phyloP scores from a whole-genome alignment of 768 basidiomycete genomes.

The Tylopilus plumbeoviolaceoides region DNA sequence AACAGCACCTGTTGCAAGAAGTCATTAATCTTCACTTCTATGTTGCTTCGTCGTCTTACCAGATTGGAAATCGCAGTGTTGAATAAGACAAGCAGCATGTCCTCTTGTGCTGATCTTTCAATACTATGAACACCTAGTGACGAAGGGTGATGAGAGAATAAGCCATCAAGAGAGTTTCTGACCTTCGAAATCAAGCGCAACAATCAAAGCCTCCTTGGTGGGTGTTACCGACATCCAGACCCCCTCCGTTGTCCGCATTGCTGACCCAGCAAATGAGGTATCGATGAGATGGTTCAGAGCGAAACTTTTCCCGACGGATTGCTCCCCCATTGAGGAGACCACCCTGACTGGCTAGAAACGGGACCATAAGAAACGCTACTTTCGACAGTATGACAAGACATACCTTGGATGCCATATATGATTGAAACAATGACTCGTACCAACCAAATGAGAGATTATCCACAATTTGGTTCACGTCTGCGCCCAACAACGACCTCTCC shows the following conservation, averaged over 20 bases:
- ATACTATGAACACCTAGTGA: conserved; percentile 54
- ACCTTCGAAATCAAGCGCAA: conserved; percentile 66
- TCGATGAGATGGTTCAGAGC: conserved; percentile 57
- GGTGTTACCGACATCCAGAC: conserved; percentile 69
- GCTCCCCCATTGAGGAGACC: conserved; percentile 67
- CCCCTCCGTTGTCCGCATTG: conserved; percentile 63
- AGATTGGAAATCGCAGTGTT: conserved; percentile 64
- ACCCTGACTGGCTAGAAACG: conserved; percentile 51
- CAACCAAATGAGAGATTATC: conserved; percentile 56
- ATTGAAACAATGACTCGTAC: conserved; percentile 63
- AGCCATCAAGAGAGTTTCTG: not conserved
- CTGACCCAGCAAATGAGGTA: conserved; percentile 62
- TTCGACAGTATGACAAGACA: not conserved
- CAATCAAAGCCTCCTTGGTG: conserved; percentile 48
- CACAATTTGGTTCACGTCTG: conserved; percentile 52
- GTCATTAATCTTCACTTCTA: not conserved
- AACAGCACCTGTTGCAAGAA: conserved; percentile 47
- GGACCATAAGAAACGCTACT: not conserved
- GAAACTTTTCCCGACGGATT: conserved; percentile 62
- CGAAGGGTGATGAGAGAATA: not conserved
- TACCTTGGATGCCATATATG: conserved; percentile 57
- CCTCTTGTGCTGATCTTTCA: conserved; percentile 60
- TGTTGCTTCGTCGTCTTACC: conserved; percentile 34
- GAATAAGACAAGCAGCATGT: conserved; percentile 58
- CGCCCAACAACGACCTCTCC: conserved; percentile 53